Percentiles rank a stretch among this genome's conserved stretches.
These are phyloP conservation scores for Globisporangium perplexum DNA, from an alignment of 352 stramenopile genomes.

Conservation along the genomic window DNA sequence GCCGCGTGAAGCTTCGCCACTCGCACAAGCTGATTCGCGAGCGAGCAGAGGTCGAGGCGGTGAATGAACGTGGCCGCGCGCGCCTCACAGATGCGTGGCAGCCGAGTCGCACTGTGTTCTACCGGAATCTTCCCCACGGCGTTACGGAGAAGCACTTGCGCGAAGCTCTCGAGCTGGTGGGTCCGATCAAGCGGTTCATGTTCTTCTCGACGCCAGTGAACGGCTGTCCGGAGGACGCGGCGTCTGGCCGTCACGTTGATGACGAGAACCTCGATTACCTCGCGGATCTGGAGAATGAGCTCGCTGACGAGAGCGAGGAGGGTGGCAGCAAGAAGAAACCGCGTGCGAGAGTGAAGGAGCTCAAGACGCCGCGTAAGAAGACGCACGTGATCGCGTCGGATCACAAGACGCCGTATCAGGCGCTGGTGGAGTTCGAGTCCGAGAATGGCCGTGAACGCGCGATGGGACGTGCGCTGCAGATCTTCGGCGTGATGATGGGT, in stretches of 20 bases:
- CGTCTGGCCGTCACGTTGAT: constrained; percentile 11
- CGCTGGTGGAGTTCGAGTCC: constrained; percentile 71
- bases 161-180: constrained; percentile 57
- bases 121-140: constrained; percentile 66
- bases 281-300: constrained; percentile 26
- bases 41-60: constrained; percentile 30
- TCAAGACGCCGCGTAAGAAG: constrained; percentile 48
- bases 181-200: constrained; percentile 59
- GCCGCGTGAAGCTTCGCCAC: constrained; percentile 70
- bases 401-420: constrained; percentile 60
- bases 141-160: constrained; percentile 64
- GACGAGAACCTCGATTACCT: constrained; percentile 27
- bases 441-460: constrained; percentile 39
- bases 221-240: constrained; percentile 38
- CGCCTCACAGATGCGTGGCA: constrained; percentile 42
- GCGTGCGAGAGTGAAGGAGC: constrained; percentile 17
- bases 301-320: constrained; percentile 16
- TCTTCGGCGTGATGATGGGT: constrained; percentile 86
- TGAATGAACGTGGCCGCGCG: constrained; percentile 34
- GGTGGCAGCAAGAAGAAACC: constrained; percentile 18
- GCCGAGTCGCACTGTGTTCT: constrained; percentile 61
- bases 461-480: constrained; percentile 72
- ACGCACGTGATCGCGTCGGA: constrained; percentile 73
- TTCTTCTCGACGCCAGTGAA: constrained; percentile 64
- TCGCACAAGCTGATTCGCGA: constrained; percentile 59